Evolutionary conservation across 2,329 filamentous ascomycete genomes (phyloP).

Genomic region (Aspergillus clavatus): DNA sequence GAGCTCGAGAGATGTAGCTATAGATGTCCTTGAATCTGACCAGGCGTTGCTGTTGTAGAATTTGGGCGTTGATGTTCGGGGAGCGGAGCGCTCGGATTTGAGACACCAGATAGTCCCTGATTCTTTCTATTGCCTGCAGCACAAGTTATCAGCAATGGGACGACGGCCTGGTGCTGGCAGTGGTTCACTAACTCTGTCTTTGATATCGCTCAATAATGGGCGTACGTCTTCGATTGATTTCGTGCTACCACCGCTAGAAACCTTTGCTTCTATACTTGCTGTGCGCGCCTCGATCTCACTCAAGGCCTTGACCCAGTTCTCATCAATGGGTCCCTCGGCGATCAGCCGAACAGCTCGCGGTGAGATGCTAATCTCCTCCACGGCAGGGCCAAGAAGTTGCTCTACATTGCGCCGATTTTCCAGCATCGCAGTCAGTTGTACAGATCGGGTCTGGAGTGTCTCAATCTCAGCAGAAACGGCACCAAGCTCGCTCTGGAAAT

Average conservation of each 20-base stretch:
- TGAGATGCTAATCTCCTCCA: conserved; percentile 87
- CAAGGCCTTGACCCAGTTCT: conserved; percentile 77
- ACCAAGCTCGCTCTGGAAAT: conserved; percentile 89
- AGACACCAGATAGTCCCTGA: conserved; percentile 87
- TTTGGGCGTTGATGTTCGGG: conserved; percentile 93
- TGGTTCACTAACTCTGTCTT: conserved; percentile 59
- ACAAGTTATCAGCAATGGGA: conserved; percentile 10
- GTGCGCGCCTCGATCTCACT: conserved; percentile 78
- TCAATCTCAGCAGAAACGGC: conserved; percentile 94
- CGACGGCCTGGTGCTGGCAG: background rate
- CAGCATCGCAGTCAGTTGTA: conserved; percentile 73
- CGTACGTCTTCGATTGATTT: conserved; percentile 80
- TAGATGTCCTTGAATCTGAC: conserved; percentile 84
- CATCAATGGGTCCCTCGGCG: conserved; percentile 82
- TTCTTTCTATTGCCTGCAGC: conserved; percentile 74
- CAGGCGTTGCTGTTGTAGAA: conserved; percentile 91
- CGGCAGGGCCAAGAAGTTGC: conserved; percentile 76
- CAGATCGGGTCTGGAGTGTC: conserved; percentile 79
- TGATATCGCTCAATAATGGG: conserved; percentile 78
- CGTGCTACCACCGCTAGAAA: conserved; percentile 56
- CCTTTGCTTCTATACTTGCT: conserved; percentile 64
- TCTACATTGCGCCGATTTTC: conserved; percentile 89
- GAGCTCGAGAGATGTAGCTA: conserved; percentile 75
- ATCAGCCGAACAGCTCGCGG: conserved; percentile 80
- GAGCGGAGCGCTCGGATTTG: conserved; percentile 93